Percentiles rank a stretch among this genome's conserved stretches.
Evolutionary conservation across 148 eudicot species (phyloP).

Genomic region (Arctostaphylos glauca): DNA sequence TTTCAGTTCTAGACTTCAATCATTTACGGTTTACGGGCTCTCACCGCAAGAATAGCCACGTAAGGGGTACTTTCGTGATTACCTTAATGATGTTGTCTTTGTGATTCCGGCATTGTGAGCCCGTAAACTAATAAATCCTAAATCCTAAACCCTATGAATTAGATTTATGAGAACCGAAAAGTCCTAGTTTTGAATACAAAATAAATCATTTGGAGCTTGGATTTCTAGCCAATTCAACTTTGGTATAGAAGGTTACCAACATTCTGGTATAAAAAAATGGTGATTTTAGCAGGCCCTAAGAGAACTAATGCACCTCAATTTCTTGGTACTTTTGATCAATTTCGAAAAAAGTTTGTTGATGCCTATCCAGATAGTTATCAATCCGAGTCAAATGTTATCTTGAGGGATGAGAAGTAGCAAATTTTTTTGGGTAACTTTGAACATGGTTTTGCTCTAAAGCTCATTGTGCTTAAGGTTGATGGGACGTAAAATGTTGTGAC

Average conservation of each 20-base stretch:
- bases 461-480: conserved; percentile 8
- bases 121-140: too few species aligned
- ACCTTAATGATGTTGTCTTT: too few species aligned
- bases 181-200: too few species aligned
- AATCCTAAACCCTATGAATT: too few species aligned
- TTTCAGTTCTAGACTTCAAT: too few species aligned
- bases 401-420: not conserved
- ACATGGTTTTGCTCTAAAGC: not conserved
- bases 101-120: too few species aligned
- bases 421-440: not conserved
- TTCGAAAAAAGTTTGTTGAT: not conserved
- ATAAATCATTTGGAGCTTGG: too few species aligned
- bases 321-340: not conserved
- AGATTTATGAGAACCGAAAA: too few species aligned
- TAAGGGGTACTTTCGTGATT: too few species aligned
- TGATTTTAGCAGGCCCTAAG: not conserved
- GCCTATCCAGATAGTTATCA: not conserved
- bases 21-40: too few species aligned
- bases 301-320: not conserved
- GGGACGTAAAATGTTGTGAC: not conserved
- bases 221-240: too few species aligned
- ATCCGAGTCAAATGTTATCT: not conserved
- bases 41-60: too few species aligned
- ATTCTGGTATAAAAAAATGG: not conserved
- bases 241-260: not conserved